Evolutionary conservation across 352 stramenopile genomes (phyloP).

Genomic region (Thalassiosira allenii): DNA sequence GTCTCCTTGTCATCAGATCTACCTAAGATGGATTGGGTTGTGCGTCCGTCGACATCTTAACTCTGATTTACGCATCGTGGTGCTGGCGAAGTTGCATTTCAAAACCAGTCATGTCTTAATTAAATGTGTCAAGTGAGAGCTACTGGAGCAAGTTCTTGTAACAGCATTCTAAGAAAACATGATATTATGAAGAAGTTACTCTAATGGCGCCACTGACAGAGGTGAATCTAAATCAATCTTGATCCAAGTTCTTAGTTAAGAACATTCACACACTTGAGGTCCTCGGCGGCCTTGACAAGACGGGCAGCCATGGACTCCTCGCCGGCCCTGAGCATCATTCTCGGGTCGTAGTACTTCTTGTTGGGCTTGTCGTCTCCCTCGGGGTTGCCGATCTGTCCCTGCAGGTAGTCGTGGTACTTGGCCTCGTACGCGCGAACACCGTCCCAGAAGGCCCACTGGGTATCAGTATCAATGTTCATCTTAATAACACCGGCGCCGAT

Average conservation of each 20-base stretch:
- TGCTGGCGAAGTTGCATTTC: too few species aligned
- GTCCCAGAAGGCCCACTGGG: conserved; percentile 99
- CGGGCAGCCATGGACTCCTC: conserved; percentile 30
- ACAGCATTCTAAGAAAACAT: too few species aligned
- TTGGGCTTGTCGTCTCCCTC: conserved; percentile 97
- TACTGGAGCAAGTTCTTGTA: not conserved
- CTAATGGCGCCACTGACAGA: conserved; percentile 9
- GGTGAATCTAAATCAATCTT: conserved; percentile 5
- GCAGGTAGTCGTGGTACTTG: conserved; percentile 97
- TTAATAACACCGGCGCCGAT: conserved; percentile 98
- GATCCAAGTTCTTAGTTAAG: conserved; percentile 60
- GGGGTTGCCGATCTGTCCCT: conserved; percentile 98
- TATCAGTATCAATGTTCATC: conserved; percentile 99
- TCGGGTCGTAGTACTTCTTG: conserved; percentile 99
- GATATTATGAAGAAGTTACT: conserved; percentile 10
- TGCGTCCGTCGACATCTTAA: too few species aligned
- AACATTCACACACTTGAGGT: conserved; percentile 84
- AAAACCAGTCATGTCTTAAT: too few species aligned
- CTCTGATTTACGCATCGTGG: too few species aligned
- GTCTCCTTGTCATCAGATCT: too few species aligned
- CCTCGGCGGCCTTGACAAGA: conserved; percentile 75
- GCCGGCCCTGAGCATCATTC: conserved; percentile 79
- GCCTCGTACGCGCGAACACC: conserved; percentile 96
- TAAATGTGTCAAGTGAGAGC: too few species aligned
- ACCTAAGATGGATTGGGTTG: too few species aligned